Percentiles rank a stretch among this genome's conserved stretches.
phyloP scores from a whole-genome alignment of 345 rosid species.

The Raphanus sativus region DNA sequence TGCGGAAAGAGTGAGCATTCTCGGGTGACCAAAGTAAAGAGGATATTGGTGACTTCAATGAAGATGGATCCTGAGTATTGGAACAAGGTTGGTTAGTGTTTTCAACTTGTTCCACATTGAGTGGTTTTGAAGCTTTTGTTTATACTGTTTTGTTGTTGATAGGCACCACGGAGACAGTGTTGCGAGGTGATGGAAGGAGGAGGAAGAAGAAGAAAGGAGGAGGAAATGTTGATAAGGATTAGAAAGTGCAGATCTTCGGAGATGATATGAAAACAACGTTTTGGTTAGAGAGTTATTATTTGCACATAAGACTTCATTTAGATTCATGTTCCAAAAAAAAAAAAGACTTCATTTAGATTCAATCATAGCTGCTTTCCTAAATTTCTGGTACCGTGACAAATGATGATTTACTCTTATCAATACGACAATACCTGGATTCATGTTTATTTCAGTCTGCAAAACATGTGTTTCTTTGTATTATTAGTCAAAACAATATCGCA shows the following conservation, averaged over 20 bases:
- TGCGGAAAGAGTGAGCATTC: slow-evolving; percentile 44
- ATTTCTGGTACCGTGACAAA: background rate
- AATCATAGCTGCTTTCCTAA: slow-evolving; percentile 23
- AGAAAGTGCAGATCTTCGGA: slow-evolving; percentile 61
- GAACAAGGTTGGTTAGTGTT: slow-evolving; percentile 54
- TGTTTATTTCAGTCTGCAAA: background rate
- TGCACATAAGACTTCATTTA: slow-evolving; percentile 25
- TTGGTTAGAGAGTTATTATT: slow-evolving; percentile 10
- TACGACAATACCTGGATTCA: background rate
- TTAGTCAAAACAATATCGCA: slow-evolving; percentile 3
- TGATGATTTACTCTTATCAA: background rate
- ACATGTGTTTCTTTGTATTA: slow-evolving; percentile 12
- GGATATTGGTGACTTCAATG: slow-evolving; percentile 52
- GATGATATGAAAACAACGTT: slow-evolving; percentile 31
- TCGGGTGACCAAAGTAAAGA: slow-evolving; percentile 42
- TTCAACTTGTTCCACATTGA: background rate
- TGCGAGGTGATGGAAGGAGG: slow-evolving; percentile 49
- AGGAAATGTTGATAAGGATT: slow-evolving; percentile 53
- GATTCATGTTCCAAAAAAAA: too few relatives aligned
- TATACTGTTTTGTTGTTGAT: background rate
- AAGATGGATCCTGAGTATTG: slow-evolving; percentile 62
- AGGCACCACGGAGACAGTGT: slow-evolving; percentile 65
- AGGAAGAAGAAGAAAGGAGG: slow-evolving; percentile 34
- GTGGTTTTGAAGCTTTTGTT: background rate
- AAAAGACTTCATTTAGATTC: slow-evolving; percentile 24